These are phyloP conservation scores for Nidularia sp. DNA, from an alignment of 768 basidiomycete species.

Conservation along the genomic window DNA sequence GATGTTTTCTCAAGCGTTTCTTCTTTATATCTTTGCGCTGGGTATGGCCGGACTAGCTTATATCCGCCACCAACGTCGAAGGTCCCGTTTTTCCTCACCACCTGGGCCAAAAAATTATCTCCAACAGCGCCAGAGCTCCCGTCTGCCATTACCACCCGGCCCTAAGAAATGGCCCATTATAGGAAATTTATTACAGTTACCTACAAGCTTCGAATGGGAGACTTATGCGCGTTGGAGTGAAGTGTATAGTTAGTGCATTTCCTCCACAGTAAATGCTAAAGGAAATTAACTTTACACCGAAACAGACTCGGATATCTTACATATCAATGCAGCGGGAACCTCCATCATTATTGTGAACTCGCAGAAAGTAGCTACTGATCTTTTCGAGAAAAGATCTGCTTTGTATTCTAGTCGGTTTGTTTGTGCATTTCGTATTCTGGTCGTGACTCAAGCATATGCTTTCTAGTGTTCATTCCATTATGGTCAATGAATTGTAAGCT, in stretches of 20 bases:
- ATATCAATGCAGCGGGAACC: conserved; percentile 3
- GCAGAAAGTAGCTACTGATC: not conserved
- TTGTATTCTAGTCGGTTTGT: conserved; percentile 3
- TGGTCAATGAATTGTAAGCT: conserved; percentile 3
- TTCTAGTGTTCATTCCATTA: not conserved
- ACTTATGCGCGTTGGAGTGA: conserved; percentile 17
- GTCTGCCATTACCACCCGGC: conserved; percentile 15
- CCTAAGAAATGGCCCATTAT: conserved; percentile 16
- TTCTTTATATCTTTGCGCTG: not conserved
- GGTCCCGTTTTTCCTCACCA: not conserved
- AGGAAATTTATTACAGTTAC: conserved; percentile 15
- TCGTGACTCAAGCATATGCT: not conserved
- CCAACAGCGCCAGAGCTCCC: no score
- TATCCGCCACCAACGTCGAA: not conserved
- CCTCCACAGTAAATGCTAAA: not conserved
- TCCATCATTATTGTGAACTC: conserved; percentile 5
- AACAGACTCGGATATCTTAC: conserved; percentile 3
- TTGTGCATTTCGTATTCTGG: not conserved
- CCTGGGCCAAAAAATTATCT: no score
- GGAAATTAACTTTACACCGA: not conserved
- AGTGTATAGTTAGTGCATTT: conserved; percentile 8
- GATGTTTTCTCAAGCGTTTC: not conserved
- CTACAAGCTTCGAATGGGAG: conserved; percentile 13
- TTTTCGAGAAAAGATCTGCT: conserved; percentile 3
- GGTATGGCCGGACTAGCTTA: not conserved